phyloP scores from a whole-genome alignment of 495 filamentous ascomycete species.

The Rusavskia elegans region DNA sequence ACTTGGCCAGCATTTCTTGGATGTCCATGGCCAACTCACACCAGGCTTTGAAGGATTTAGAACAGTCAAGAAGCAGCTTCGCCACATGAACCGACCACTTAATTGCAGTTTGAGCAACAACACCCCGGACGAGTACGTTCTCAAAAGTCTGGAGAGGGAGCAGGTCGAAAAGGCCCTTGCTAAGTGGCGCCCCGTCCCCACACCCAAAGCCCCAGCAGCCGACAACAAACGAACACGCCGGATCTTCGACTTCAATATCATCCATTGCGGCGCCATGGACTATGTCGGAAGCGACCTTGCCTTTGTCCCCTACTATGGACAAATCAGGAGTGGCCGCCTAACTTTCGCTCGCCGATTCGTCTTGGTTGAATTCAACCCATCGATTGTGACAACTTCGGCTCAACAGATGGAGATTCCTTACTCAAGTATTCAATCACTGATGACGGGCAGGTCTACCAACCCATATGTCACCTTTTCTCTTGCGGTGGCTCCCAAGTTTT shows the following conservation, averaged over 20 bases:
- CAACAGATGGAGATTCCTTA: slow-evolving; percentile 24
- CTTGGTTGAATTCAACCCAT: slow-evolving; percentile 15
- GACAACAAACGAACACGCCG: background rate
- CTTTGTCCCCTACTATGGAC: slow-evolving; percentile 30
- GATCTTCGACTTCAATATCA: slow-evolving; percentile 2
- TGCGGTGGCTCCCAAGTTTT: slow-evolving; percentile 12
- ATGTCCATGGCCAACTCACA: slow-evolving; percentile 13
- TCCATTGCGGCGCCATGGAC: slow-evolving; percentile 31
- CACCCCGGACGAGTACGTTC: slow-evolving; percentile 18
- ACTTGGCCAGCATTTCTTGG: slow-evolving; percentile 21
- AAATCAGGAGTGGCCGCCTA: slow-evolving; percentile 16
- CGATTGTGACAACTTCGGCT: background rate
- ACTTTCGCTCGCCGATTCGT: slow-evolving; percentile 27
- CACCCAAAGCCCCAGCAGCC: background rate
- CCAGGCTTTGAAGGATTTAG: slow-evolving; percentile 3
- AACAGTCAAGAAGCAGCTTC: slow-evolving; percentile 16
- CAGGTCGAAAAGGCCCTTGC: background rate
- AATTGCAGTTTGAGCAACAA: slow-evolving; percentile 28
- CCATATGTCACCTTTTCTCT: slow-evolving; percentile 23
- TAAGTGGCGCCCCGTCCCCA: background rate
- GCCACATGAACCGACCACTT: slow-evolving; percentile 20
- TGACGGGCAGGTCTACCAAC: slow-evolving; percentile 14
- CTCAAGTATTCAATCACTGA: slow-evolving; percentile 19
- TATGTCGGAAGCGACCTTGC: slow-evolving; percentile 22
- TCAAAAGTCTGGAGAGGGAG: slow-evolving; percentile 25